Base-by-base conservation (phyloP, 805 yeast genomes). In the Teunomyces funiuensis region DNA sequence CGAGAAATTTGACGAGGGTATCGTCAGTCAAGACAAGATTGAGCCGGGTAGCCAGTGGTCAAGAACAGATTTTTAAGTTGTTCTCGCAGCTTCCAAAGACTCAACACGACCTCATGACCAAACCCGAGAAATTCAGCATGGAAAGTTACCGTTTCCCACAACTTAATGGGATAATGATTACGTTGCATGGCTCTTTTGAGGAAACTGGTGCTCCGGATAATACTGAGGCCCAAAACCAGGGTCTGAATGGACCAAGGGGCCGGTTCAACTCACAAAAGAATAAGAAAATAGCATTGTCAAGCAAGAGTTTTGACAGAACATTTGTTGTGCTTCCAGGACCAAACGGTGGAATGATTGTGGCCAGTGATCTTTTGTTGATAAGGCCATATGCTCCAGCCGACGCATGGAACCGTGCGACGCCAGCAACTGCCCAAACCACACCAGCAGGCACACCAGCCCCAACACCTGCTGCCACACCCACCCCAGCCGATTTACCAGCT, bases 241-340 rank as follows among this genome's bases (percentile, higher is more conserved):
- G 37, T 10, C 27, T 13, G 18, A 40, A 33, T 18, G 47, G 47
- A 15, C 37, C 47, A 38, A 43, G 44, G 41, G 44, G 48, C 23
- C 17, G 58, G 39, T 49, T 45, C 39, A 39, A 47, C 19, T 30
- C 42, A 38, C 55, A 40, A 48, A 55, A 45, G 44, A 55, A 57
- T 37, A 66, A 66, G 40, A 64, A 61, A 42, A 41, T 58, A 15
- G 60, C 73, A 22, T 63, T 83, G 26, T 67, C 77, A 4, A 73
- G 72, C 50, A 84, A 93, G 58, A 80, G 93, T 7, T 93, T 93
- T 61, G 99, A 93, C 60, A 76, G 99, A 56, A 74, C 83, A 0
- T 81, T 93, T 58, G 71, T 87, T n/a, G 82, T 89, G 2, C 81
- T 86, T 10, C 83, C 82, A 1, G 84, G 83, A 10, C 77, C 81